Evolutionary conservation across 108 stramenopile species (phyloP).

Genomic region (Skeletonema tropicum): DNA sequence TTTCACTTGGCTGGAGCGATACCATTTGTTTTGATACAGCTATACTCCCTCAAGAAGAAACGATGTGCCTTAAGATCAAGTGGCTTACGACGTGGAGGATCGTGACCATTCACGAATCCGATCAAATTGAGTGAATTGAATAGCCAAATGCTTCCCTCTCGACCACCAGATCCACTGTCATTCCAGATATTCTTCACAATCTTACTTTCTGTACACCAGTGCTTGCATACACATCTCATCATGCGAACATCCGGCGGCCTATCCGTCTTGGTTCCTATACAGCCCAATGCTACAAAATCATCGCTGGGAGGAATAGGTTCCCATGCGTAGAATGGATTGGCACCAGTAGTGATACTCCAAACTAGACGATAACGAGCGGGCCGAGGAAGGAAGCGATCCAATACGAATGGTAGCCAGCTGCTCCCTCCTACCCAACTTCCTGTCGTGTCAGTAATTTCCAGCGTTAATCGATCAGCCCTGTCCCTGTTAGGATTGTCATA

Average conservation of each 20-base stretch:
- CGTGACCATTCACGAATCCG: slow-evolving; percentile 88
- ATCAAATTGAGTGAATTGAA: slow-evolving; percentile 85
- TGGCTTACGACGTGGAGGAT: slow-evolving; percentile 80
- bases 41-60: slow-evolving; percentile 88
- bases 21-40: slow-evolving; percentile 62
- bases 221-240: slow-evolving; percentile 92
- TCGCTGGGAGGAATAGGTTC: slow-evolving; percentile 96
- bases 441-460: slow-evolving; percentile 95
- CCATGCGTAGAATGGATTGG: slow-evolving; percentile 95
- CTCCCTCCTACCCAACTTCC: slow-evolving; percentile 90
- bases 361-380: slow-evolving; percentile 94
- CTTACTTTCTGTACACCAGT: slow-evolving; percentile 86
- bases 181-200: slow-evolving; percentile 85
- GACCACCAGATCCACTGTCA: slow-evolving; percentile 89
- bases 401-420: slow-evolving; percentile 92
- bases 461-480: slow-evolving; percentile 71
- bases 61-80: slow-evolving; percentile 83
- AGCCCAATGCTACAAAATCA: slow-evolving; percentile 95
- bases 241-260: slow-evolving; percentile 85
- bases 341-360: slow-evolving; percentile 93
- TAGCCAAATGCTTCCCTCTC: slow-evolving; percentile 90
- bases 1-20: slow-evolving; percentile 27
- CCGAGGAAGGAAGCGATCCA: slow-evolving; percentile 91
- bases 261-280: slow-evolving; percentile 91
- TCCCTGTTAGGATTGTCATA: slow-evolving; percentile 89